Percentiles rank a stretch among this genome's conserved stretches.
Evolutionary conservation across 805 yeast species (phyloP).

Genomic region (Clavispora vitiphila): DNA sequence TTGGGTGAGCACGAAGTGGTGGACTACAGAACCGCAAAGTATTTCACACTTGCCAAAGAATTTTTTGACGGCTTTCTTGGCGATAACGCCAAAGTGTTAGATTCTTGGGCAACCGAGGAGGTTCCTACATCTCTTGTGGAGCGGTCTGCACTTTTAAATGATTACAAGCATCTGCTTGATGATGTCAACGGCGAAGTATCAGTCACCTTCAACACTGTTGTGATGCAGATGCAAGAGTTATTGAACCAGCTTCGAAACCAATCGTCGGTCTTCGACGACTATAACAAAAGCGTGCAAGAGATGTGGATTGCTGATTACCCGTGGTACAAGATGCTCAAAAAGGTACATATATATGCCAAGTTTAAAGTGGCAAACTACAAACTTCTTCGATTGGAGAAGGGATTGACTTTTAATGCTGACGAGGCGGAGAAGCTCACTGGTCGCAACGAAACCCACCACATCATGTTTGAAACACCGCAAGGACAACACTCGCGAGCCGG

Average conservation of each 20-base stretch:
- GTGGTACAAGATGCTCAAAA: slow-evolving; percentile 63
- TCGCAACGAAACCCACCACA: slow-evolving; percentile 8
- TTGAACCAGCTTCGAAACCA: slow-evolving; percentile 20
- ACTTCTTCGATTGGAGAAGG: slow-evolving; percentile 36
- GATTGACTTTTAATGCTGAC: slow-evolving; percentile 16
- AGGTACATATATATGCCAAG: slow-evolving; percentile 53
- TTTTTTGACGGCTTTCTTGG: slow-evolving; percentile 16
- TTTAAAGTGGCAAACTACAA: slow-evolving; percentile 51
- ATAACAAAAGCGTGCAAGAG: slow-evolving; percentile 42
- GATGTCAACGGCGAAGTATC: slow-evolving; percentile 2
- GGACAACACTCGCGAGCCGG: slow-evolving; percentile 2
- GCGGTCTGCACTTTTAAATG: slow-evolving; percentile 18
- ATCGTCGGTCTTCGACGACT: slow-evolving; percentile 45
- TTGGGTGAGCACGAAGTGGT: slow-evolving; percentile 38
- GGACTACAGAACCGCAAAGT: slow-evolving; percentile 20
- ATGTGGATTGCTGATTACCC: slow-evolving; percentile 64
- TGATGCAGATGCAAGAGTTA: slow-evolving; percentile 10
- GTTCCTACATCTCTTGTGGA: slow-evolving; percentile 17
- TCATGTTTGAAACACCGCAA: slow-evolving; percentile 12
- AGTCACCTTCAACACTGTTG: slow-evolving; percentile 11
- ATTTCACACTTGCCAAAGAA: slow-evolving; percentile 15
- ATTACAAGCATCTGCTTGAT: slow-evolving; percentile 9
- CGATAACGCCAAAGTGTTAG: slow-evolving; percentile 8
- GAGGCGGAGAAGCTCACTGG: slow-evolving; percentile 11
- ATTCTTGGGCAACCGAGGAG: slow-evolving; percentile 17